Conservation (phyloP, 257 asterid genomes). For the Nemophila menziesii region DNA sequence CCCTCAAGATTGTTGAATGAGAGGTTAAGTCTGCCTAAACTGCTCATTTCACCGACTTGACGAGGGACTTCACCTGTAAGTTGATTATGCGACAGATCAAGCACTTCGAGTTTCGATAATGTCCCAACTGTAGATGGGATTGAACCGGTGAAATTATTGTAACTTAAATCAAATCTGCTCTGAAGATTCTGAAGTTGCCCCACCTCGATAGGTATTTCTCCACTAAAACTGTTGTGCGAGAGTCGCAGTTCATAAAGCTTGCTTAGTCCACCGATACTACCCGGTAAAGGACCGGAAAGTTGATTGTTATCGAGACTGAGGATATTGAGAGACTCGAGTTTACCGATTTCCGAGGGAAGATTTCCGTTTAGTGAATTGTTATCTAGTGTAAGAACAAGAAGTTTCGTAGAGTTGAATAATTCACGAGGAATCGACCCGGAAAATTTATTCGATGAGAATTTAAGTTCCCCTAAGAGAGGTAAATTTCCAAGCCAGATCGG, state of each 20-base stretch:
- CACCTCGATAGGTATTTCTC: slow-evolving; percentile 56
- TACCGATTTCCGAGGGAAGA: slow-evolving; percentile 52
- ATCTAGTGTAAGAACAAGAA: slow-evolving; percentile 44
- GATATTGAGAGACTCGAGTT: slow-evolving; percentile 58
- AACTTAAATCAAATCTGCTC: slow-evolving; percentile 63
- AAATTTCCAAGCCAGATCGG: slow-evolving; percentile 77
- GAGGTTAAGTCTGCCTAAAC: slow-evolving; percentile 63
- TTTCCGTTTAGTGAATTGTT: slow-evolving; percentile 55
- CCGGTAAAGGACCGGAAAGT: slow-evolving; percentile 62
- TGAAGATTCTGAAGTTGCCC: slow-evolving; percentile 73
- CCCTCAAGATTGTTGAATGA: slow-evolving; percentile 70
- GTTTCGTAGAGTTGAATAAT: slow-evolving; percentile 56
- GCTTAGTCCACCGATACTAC: slow-evolving; percentile 47
- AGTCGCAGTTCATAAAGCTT: slow-evolving; percentile 64
- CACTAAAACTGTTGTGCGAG: slow-evolving; percentile 54
- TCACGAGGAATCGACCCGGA: slow-evolving; percentile 53
- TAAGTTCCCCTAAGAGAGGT: slow-evolving; percentile 70
- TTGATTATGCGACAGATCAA: slow-evolving; percentile 66
- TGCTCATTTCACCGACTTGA: slow-evolving; percentile 63
- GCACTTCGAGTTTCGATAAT: slow-evolving; percentile 69
- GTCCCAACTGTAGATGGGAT: slow-evolving; percentile 50
- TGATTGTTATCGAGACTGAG: slow-evolving; percentile 55
- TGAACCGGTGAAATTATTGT: slow-evolving; percentile 53
- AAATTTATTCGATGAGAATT: slow-evolving; percentile 52
- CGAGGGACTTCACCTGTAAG: slow-evolving; percentile 62